Percentiles rank a stretch among this genome's conserved stretches.
phyloP scores from a whole-genome alignment of 129 eudicot species.

The Saposhnikovia divaricata region DNA sequence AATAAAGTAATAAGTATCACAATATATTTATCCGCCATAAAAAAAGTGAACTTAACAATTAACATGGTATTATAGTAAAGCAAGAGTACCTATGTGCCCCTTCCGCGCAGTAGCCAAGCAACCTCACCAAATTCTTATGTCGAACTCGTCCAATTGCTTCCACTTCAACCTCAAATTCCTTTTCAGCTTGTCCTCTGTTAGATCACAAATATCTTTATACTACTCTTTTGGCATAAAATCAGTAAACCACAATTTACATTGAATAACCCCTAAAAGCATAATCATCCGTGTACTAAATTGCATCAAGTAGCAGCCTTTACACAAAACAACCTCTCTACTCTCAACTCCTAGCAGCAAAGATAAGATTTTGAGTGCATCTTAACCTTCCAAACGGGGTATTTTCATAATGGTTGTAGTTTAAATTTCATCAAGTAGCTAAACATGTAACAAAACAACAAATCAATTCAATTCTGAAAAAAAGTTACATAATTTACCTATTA shows the following conservation, averaged over 20 bases:
- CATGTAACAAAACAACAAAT: not conserved
- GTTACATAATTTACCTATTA: constrained; percentile 28
- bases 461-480: not conserved
- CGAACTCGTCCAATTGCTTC: constrained; percentile 68
- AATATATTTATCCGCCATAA: not conserved
- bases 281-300: not conserved
- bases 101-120: constrained; percentile 66
- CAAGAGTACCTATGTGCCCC: constrained; percentile 55
- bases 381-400: too few relatives aligned
- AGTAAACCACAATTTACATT: not conserved
- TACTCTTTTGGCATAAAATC: not conserved
- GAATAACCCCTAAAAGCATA: not conserved
- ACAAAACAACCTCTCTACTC: constrained; percentile 1
- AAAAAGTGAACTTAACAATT: not conserved
- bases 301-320: not conserved
- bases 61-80: constrained; percentile 1
- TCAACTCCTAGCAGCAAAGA: not conserved
- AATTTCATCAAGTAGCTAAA: not conserved
- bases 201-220: constrained; percentile 7
- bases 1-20: not conserved
- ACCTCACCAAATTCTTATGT: constrained; percentile 53
- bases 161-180: constrained; percentile 66
- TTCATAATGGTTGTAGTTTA: not conserved
- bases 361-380: not conserved
- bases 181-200: constrained; percentile 65